Conservation (phyloP, 495 filamentous ascomycete genomes). For the Ascodesmis nigricans region DNA sequence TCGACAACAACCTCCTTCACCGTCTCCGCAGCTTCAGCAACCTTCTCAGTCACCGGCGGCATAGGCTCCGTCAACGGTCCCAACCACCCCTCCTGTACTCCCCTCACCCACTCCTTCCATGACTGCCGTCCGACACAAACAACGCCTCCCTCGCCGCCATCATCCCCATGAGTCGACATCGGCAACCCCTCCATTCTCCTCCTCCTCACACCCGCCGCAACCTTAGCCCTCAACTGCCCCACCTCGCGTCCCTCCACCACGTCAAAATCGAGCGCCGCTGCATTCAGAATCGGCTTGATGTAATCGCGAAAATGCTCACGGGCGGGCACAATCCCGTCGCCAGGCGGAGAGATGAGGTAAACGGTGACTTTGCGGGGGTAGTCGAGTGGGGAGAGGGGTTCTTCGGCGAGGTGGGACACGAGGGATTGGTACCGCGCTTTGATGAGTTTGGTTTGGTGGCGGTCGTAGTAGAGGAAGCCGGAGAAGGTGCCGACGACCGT, state of each 20-base stretch:
- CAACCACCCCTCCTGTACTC: conserved; percentile 89
- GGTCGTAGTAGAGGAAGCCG: conserved; percentile 66
- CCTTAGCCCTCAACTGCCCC: conserved; percentile 61
- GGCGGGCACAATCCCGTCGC: conserved; percentile 55
- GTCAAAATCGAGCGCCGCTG: conserved; percentile 80
- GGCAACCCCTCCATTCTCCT: conserved; percentile 35
- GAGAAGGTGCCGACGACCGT: conserved; percentile 54
- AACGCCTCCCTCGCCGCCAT: conserved; percentile 34
- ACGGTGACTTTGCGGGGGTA: conserved; percentile 74
- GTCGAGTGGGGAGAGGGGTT: conserved; percentile 41
- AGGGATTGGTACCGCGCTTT: conserved; percentile 71
- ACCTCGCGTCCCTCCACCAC: conserved; percentile 77
- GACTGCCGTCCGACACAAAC: conserved; percentile 81
- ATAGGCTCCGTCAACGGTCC: conserved; percentile 36
- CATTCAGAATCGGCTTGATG: conserved; percentile 77
- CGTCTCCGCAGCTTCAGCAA: neutral
- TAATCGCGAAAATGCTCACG: conserved; percentile 92
- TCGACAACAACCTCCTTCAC: conserved; percentile 16
- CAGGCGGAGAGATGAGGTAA: conserved; percentile 64
- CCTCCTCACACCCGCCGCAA: conserved; percentile 63
- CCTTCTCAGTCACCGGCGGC: conserved; percentile 1
- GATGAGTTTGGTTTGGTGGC: conserved; percentile 57
- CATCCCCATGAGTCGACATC: conserved; percentile 41
- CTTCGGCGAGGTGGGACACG: conserved; percentile 67
- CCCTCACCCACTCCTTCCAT: conserved; percentile 94